Evolutionary conservation across 2,329 filamentous ascomycete genomes (phyloP), one percentile per base, ranked within the genome.

Genomic region (Escovopsis sp.): DNA sequence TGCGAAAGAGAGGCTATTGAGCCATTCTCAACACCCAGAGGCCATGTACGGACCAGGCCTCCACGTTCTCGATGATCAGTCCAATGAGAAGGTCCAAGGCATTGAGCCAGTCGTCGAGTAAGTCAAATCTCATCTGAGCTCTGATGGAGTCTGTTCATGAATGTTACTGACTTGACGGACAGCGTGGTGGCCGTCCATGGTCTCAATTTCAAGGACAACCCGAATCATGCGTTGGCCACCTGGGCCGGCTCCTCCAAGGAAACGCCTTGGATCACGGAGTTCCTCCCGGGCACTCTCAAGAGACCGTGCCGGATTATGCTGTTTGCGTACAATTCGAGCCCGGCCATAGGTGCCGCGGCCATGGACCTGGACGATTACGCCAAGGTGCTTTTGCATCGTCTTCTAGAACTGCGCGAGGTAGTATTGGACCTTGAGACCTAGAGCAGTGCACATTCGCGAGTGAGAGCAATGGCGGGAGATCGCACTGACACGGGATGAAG

Each of bases 151-250:
- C 5, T 20, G 5, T 20, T 3, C 20, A 20, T 20, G 20, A 20
- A 20, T 5, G 8, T 9, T 29, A 7, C 27, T 29, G 27, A 29
- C 11, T 8, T 29, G 8, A 29, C 12, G 32, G 15, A 2, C 14
- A 44, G 42, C 12, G 36, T 44, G 12, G 35, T 44, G 13, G 42
- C 42, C n/a, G 42, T 44, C 15, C 42, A 44, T 32, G 42, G 42
- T 10, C 39, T 44, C 9, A 44, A 44, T 16, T 44, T 41, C 16
- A 44, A 44, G 13, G 31, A 33, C 24, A 44, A 44, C 11, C 29
- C 34, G 4, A 44, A 44, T 7, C 42, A 44, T 39, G 35, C 42
- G 4, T 12, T 35, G 11, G 42, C 39, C 7, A 44, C 42, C 15
- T 44, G 42, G 42, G 10, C 16, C 6, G 27, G 27, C 27, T 29